Evolutionary conservation across 129 eudicot genomes (phyloP), one percentile per base, ranked within the genome.

Genomic region (Artemisia argyi): DNA sequence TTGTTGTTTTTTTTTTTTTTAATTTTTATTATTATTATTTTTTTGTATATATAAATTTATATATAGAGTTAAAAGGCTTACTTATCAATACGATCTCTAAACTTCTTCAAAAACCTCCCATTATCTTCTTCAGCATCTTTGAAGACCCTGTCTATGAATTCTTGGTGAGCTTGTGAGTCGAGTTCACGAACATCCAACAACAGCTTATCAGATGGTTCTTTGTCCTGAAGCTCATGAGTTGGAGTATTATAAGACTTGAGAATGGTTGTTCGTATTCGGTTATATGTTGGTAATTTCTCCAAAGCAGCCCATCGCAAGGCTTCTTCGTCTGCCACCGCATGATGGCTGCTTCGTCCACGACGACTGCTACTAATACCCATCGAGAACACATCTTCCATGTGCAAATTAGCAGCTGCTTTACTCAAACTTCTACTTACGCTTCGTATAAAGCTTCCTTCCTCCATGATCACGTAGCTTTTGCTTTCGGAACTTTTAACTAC

Each of bases 51-150:
- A n/a, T n/a, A n/a, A 63, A 61, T 73, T 5, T 35, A 35, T 32
- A 32, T 35, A 35, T 35, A 39, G 53, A 55, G 55, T 57, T 19
- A 28, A 39, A 63, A 73, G 51, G 68, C 84, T 73, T 76, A 89
- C 96, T 71, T 84, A 49, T 89, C 85, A 48, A 89, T 78, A 3
- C 96, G 82, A 19, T 79, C 70, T 67, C 83, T 76, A 24, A 85
- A 75, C 70, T 85, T 88, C 50, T 11, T 68, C 63, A 86, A 78
- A 77, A 89, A 89, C 72, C 66, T 86, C 64, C 77, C 91, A 22
- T 86, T 89, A 65, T 86, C 96, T 9, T 89, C 83, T 70, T 89
- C 85, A 12, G 92, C 89, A 76, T 83, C 78, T 61, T 66, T 83
- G 65, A 89, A 81, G 20, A 84, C 42, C 73, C 76, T 81, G 51